A percentile compares a stretch with the other conserved stretches of the same genome.
Evolutionary conservation across 495 filamentous ascomycete species (phyloP).

Genomic region (Annulohypoxylon moriforme): DNA sequence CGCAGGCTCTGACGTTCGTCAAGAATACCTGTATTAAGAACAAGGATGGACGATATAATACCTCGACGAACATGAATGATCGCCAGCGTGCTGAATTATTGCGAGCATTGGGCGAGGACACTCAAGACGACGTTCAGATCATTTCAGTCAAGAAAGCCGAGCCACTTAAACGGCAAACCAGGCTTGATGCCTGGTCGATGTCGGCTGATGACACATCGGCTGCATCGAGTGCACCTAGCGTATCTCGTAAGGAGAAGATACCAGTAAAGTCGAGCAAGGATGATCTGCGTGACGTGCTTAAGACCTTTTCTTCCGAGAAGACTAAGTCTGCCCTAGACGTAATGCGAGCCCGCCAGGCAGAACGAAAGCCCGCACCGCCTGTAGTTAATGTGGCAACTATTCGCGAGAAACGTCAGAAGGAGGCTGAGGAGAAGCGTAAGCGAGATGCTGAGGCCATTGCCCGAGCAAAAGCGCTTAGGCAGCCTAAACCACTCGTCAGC

Average conservation of each 20-base stretch:
- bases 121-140: slow-evolving; percentile 63
- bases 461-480: slow-evolving; percentile 68
- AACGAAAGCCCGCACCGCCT: slow-evolving; percentile 39
- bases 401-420: slow-evolving; percentile 75
- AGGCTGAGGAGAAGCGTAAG: slow-evolving; percentile 78
- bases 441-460: slow-evolving; percentile 75
- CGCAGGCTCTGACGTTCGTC: slow-evolving; percentile 69
- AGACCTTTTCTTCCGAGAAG: slow-evolving; percentile 49
- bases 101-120: slow-evolving; percentile 80
- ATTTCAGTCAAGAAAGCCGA: slow-evolving; percentile 53
- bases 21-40: slow-evolving; percentile 62
- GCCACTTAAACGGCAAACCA: slow-evolving; percentile 70
- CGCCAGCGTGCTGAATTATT: slow-evolving; percentile 86
- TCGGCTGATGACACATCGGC: slow-evolving; percentile 47
- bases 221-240: slow-evolving; percentile 42
- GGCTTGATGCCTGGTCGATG: slow-evolving; percentile 72
- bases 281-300: slow-evolving; percentile 54
- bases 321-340: slow-evolving; percentile 53
- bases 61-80: slow-evolving; percentile 76
- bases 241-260: slow-evolving; percentile 23
- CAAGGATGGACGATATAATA: slow-evolving; percentile 55
- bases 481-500: slow-evolving; percentile 66
- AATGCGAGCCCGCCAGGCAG: slow-evolving; percentile 49
- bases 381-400: slow-evolving; percentile 60
- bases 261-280: slow-evolving; percentile 44